Base-by-base conservation (phyloP, 768 basidiomycete species). In the Tricholoma terreum region DNA sequence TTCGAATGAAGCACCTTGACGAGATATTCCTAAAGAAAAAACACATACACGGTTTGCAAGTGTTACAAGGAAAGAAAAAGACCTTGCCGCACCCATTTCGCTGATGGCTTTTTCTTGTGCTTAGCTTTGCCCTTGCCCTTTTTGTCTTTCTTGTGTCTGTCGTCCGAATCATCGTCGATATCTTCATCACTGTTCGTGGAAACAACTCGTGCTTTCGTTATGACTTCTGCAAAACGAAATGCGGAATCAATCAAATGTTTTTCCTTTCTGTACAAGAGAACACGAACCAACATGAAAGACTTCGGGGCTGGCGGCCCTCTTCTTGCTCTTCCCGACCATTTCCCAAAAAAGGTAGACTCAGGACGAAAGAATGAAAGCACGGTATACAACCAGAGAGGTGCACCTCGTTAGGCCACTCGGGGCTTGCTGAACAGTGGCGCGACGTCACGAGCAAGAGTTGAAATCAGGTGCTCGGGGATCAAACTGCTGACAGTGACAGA, bases 191-290 rank as follows among this genome's bases (percentile, higher is more conserved):
- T 63, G 9, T 57, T 36, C 11, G 56, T 59, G 31, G 54, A 40
- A 40, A 67, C 72, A 22, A 86, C 84, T 50, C 84, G 78, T 24
- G 85, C 86, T 52, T 74, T 77, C 6, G 73, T 80, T 60, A 87
- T 81, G 40, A 86, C 84, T 74, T 89, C 86, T 87, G 50, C 27
- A 56, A 49, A 40, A 42, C 40, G 48, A 46, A 35, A 49, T 17
- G 54, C 40, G 45, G 17, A 27, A 36, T 35, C 7, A 14, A 21
- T 21, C 30, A 30, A 17, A 54, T 57, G 36, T 19, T 22, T 31
- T 17, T 9, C 9, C 17, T 5, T 4, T 52, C 31, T 43, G 14
- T 5, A 11, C 27, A 14, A 14, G 42, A 5, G 27, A 30, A 17
- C n/a, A 57, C 80, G 53, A 58, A 82, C 82, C 80, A 50, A 83